Evolutionary conservation across 208 protist species (phyloP).

Genomic region (Entamoeba nuttalli): DNA sequence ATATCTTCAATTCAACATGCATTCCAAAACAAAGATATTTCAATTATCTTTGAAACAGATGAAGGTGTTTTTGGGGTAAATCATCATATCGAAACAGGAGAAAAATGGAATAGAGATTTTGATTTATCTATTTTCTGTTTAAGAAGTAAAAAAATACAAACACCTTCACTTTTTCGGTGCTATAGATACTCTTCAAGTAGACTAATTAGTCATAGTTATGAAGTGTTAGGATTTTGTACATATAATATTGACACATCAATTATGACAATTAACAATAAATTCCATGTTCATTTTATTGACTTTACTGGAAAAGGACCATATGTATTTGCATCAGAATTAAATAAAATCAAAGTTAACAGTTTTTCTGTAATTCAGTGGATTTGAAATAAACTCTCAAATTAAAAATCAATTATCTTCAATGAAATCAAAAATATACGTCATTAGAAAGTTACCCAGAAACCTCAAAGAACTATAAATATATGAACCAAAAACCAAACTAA

Average conservation of each 20-base stretch:
- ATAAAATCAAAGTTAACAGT: too few relatives aligned
- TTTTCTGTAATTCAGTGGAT: too few relatives aligned
- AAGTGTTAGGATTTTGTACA: not conserved
- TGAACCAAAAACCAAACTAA: too few relatives aligned
- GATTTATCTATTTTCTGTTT: not conserved
- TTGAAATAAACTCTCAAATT: too few relatives aligned
- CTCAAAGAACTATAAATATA: too few relatives aligned
- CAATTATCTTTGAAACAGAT: not conserved
- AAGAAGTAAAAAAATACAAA: not conserved
- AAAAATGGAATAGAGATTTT: not conserved
- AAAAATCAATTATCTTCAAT: too few relatives aligned
- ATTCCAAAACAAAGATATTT: not conserved
- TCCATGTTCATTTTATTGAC: not conserved
- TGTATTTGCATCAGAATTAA: too few relatives aligned
- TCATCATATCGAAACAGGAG: not conserved
- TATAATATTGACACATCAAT: not conserved
- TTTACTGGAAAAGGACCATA: not conserved
- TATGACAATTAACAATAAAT: not conserved
- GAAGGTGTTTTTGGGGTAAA: not conserved
- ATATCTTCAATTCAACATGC: not conserved
- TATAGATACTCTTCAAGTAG: not conserved
- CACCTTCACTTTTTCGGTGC: not conserved
- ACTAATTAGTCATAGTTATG: not conserved
- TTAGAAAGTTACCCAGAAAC: too few relatives aligned
- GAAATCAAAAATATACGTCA: too few relatives aligned